Base-by-base conservation (phyloP, 108 stramenopile species). In the Schizochytrium sp. region DNA sequence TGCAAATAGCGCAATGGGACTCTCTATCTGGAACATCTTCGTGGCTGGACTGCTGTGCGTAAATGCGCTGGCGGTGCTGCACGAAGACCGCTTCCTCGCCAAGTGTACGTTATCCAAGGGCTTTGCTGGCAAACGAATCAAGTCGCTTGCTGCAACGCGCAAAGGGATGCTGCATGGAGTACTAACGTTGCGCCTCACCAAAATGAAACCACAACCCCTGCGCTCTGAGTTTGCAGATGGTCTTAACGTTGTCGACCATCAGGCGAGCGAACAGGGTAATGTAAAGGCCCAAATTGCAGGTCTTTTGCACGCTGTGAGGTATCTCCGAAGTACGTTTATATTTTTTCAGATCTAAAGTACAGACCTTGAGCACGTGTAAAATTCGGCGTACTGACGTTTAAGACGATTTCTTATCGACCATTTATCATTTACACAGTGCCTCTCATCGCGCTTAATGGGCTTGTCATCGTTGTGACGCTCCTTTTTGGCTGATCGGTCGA, bases 61-160 rank as follows among this genome's bases (percentile, higher is more conserved):
- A 6, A 83, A 83, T 34, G 76, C 76, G 45, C 51, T 83, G 45
- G 76, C 76, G 6, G 51, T 83, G 48, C 51, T 83, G 10, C 76
- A 83, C 51, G 76, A 83, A 45, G 76, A 83, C 23, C 76, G 76
- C 48, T 83, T 83, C 76, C 76, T 83, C 0, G 76, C 48, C 44
- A 83, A 83, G 23, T 53, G 76, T 83, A 83, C 8, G 76, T 83
- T 3, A 53, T 21, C 2, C 21, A 41, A 28, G 34, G 34, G 2
- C 2, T 34, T 34, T 34, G 34, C 34, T 34, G 34, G 34, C 34
- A 34, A 34, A 34, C 34, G 2, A 34, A 34, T 34, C 34, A 34
- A 34, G 34, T 0, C 2, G 34, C 34, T 34, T 34, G 34, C 34
- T 34, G 34, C 34, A 34, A 34, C 34, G 34, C 34, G 1, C 1